Conservation (phyloP, 2,329 filamentous ascomycete genomes). For the Aspergillus fructus region DNA sequence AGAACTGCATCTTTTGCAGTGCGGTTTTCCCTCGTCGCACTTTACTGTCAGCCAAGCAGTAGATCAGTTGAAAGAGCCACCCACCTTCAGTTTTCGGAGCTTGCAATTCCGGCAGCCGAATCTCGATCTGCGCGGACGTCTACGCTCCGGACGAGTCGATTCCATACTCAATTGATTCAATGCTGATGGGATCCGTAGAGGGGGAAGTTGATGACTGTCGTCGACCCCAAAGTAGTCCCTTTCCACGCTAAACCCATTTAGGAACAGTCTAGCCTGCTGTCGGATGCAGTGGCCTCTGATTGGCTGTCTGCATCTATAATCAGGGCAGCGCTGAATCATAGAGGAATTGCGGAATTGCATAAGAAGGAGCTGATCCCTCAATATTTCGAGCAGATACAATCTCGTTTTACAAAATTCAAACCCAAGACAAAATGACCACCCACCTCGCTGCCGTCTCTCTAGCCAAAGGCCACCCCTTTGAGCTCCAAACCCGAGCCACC, state of each 20-base stretch:
- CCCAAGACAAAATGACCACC: slow-evolving; percentile 27
- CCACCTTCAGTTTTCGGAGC: slow-evolving; percentile 51
- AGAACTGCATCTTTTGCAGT: slow-evolving; percentile 43
- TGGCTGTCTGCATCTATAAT: slow-evolving; percentile 15
- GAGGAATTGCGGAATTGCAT: background rate
- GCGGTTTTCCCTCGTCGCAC: slow-evolving; percentile 50
- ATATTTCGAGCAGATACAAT: background rate
- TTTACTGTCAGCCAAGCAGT: slow-evolving; percentile 23
- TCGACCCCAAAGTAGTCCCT: too few relatives aligned
- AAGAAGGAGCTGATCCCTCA: slow-evolving; percentile 6
- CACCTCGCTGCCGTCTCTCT: slow-evolving; percentile 44
- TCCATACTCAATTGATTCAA: background rate
- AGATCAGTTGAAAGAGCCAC: background rate
- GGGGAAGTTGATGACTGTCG: background rate
- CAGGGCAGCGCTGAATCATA: background rate
- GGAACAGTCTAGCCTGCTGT: slow-evolving; percentile 11
- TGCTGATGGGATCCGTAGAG: background rate
- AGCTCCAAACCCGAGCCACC: slow-evolving; percentile 40
- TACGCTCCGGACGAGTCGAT: background rate
- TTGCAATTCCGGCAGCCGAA: slow-evolving; percentile 54
- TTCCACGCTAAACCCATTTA: too few relatives aligned
- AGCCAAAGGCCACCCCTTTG: slow-evolving; percentile 39
- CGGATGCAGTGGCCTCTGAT: slow-evolving; percentile 19
- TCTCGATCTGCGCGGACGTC: slow-evolving; percentile 39
- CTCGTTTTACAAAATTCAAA: background rate